phyloP scores from a whole-genome alignment of 495 filamentous ascomycete genomes.

The Letharia lupina region DNA sequence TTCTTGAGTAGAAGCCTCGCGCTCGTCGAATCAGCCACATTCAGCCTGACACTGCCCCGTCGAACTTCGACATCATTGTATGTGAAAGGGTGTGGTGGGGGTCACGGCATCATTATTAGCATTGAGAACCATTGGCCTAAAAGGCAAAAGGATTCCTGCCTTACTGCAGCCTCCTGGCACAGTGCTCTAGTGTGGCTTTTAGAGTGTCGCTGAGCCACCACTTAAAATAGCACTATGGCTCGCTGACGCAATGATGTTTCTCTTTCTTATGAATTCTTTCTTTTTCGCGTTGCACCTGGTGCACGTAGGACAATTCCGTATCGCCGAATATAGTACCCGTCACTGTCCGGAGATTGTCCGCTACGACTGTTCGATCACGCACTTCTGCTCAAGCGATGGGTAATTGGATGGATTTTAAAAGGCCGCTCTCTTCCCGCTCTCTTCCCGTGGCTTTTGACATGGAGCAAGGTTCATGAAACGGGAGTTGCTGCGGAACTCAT shows the following conservation, averaged over 20 bases:
- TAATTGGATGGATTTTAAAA: too few species aligned
- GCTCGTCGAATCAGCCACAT: not conserved
- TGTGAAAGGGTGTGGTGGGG: not conserved
- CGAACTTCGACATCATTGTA: not conserved
- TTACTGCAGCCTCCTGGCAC: not conserved
- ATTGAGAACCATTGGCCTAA: not conserved
- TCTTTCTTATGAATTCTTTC: too few species aligned
- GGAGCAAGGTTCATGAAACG: too few species aligned
- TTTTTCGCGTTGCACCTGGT: too few species aligned
- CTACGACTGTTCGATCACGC: too few species aligned
- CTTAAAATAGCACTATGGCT: not conserved
- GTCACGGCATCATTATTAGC: not conserved
- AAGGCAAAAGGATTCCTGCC: not conserved
- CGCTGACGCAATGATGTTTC: not conserved
- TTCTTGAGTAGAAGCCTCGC: not conserved
- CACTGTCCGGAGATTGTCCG: too few species aligned
- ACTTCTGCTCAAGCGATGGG: too few species aligned
- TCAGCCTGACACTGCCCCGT: slow-evolving; percentile 4
- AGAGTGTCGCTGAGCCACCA: not conserved
- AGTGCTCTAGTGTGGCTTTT: not conserved
- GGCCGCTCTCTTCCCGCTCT: too few species aligned
- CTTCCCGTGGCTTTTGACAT: too few species aligned
- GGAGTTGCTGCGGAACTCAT: too few species aligned
- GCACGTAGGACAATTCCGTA: too few species aligned
- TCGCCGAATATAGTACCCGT: too few species aligned